These are phyloP conservation scores for Conticribra weissflogii DNA, from an alignment of 108 stramenopile species.

Conservation along the genomic window DNA sequence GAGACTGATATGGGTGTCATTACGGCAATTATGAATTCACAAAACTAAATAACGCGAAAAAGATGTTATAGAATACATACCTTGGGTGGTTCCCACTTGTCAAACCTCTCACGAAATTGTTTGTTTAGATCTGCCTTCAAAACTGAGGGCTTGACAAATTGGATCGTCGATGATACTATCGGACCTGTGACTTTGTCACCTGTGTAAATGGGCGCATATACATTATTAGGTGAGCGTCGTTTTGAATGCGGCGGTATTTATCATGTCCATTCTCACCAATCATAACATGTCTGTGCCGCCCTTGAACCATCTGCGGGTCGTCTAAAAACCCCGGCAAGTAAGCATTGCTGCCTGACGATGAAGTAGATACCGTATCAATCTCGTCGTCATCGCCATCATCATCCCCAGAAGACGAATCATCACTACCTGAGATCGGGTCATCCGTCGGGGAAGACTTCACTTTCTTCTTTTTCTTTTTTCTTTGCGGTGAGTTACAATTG, in stretches of 20 bases:
- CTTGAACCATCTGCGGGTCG: slow-evolving; percentile 87
- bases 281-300: slow-evolving; percentile 86
- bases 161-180: slow-evolving; percentile 86
- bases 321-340: slow-evolving; percentile 75
- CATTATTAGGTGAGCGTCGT: too few species aligned
- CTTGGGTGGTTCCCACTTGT: slow-evolving; percentile 81
- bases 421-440: slow-evolving; percentile 17
- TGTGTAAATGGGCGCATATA: too few species aligned
- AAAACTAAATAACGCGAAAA: too few species aligned
- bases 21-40: too few species aligned
- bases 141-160: slow-evolving; percentile 84
- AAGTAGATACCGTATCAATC: not conserved
- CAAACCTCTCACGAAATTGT: slow-evolving; percentile 92
- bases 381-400: slow-evolving; percentile 5
- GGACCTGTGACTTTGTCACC: slow-evolving; percentile 72
- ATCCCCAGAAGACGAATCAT: slow-evolving; percentile 14
- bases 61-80: not conserved
- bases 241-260: too few species aligned
- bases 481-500: slow-evolving; percentile 3
- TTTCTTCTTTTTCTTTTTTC: slow-evolving; percentile 18
- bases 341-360: slow-evolving; percentile 32
- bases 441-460: slow-evolving; percentile 16
- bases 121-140: slow-evolving; percentile 93
- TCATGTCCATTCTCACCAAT: too few species aligned
- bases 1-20: too few species aligned